Evolutionary conservation across 202 grass and related monocot species (phyloP), one percentile per base, ranked within the genome.

Genomic region (Schoenoplectus triqueter): DNA sequence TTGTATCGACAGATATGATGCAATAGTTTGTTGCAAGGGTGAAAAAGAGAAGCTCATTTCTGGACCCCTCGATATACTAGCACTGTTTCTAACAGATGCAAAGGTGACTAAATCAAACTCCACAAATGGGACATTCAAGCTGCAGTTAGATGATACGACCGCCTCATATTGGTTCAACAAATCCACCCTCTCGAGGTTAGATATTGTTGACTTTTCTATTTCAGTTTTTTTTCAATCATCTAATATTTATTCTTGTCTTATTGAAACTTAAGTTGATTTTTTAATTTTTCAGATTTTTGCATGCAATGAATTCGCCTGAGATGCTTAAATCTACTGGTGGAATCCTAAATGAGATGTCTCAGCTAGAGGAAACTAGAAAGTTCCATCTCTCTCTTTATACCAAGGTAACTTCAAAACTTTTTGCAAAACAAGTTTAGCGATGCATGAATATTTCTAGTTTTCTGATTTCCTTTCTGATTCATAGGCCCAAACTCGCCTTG

Each of bases 341-440:
- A 66, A 91, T 99, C 83, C 86, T 89, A 87, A 90, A 93, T 46
- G 97, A 99, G 81, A 92, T 96, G 61, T 99, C 90, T 70, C 97
- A 99, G 66, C 88, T 99, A 80, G 92, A 94, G 86, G 93, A 99
- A 86, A 99, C 97, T 77, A 96, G 89, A 92, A 99, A 91, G 66
- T 99, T 99, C 88, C 93, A 99, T 92, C 89, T 92, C 31, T 88
- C 92, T 44, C 80, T 92, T 17, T 90, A 94, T 90, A 70, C 84
- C 66, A 94, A 92, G 93, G 97, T 99, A 92, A 92, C 48, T 31
- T 78, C 31, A 42, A 63, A 50, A 82, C 46, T 52, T 49, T 41
- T n/a, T 45, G 85, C 74, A 57, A 59, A 70, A 49, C 46, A 31
- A 88, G 11, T 78, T 87, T 22, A 78, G 31, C 7, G 45, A 84